phyloP scores from a whole-genome alignment of 129 eudicot genomes.

The Flaveria linearis region DNA sequence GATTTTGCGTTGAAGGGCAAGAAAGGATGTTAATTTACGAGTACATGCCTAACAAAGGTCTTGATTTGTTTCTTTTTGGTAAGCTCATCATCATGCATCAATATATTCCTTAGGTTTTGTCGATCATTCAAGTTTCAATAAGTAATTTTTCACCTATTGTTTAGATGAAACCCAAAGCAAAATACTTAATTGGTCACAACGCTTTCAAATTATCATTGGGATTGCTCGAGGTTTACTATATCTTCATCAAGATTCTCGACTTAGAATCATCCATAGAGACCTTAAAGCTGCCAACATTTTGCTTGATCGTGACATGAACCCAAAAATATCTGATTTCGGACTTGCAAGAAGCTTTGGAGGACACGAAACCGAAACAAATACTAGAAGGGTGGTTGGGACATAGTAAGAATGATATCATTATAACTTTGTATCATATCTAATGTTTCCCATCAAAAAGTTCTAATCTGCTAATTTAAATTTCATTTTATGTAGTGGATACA shows the following conservation, averaged over 20 bases:
- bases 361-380: slow-evolving; percentile 38
- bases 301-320: slow-evolving; percentile 47
- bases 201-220: slow-evolving; percentile 31
- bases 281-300: slow-evolving; percentile 53
- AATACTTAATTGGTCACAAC: slow-evolving; percentile 33
- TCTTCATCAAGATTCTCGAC: slow-evolving; percentile 43
- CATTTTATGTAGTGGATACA: slow-evolving; percentile 35
- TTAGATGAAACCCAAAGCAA: slow-evolving; percentile 19
- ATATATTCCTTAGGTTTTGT: neutral
- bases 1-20: neutral
- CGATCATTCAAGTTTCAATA: neutral
- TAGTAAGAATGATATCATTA: slow-evolving; percentile 29
- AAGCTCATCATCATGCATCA: neutral
- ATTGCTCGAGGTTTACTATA: slow-evolving; percentile 45
- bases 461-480: neutral
- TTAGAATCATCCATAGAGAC: slow-evolving; percentile 27
- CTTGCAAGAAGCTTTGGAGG: slow-evolving; percentile 54
- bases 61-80: neutral
- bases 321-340: slow-evolving; percentile 62
- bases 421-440: neutral
- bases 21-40: neutral
- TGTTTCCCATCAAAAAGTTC: neutral
- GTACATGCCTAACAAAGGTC: neutral
- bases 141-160: neutral
- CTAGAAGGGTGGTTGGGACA: slow-evolving; percentile 51